Evolutionary conservation across 352 stramenopile species (phyloP).

Genomic region (Globisporangium orthogonon): DNA sequence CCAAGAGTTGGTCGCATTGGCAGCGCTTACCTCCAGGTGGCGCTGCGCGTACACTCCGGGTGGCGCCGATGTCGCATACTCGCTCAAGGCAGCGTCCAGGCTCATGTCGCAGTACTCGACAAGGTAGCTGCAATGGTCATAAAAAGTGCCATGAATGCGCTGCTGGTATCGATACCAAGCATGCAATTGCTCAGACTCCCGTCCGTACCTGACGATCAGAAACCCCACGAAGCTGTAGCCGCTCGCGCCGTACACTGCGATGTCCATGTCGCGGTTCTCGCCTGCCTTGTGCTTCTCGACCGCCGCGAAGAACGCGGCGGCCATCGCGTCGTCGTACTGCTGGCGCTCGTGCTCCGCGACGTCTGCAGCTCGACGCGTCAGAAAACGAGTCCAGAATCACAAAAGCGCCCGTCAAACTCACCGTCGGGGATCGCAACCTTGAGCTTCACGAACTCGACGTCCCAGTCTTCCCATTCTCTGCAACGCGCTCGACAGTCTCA

Average conservation of each 20-base stretch:
- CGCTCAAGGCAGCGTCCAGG: slow-evolving; percentile 57
- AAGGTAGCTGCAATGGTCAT: slow-evolving; percentile 41
- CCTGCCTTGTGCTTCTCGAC: slow-evolving; percentile 49
- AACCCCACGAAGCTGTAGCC: slow-evolving; percentile 77
- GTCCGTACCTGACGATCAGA: slow-evolving; percentile 57
- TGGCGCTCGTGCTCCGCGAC: slow-evolving; percentile 26
- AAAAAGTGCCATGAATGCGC: not conserved
- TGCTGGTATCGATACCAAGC: not conserved
- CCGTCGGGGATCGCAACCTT: slow-evolving; percentile 28
- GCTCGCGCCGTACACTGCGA: slow-evolving; percentile 54
- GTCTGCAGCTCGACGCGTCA: slow-evolving; percentile 8
- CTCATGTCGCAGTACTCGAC: slow-evolving; percentile 58
- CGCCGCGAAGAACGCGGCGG: slow-evolving; percentile 47
- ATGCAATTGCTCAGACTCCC: not conserved
- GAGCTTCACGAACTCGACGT: slow-evolving; percentile 80
- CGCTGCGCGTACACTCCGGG: slow-evolving; percentile 61
- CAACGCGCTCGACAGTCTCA: not conserved
- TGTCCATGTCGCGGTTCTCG: slow-evolving; percentile 69
- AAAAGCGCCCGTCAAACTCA: slow-evolving; percentile 4
- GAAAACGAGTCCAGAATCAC: not conserved
- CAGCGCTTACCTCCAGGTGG: slow-evolving; percentile 53
- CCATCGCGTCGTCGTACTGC: slow-evolving; percentile 44
- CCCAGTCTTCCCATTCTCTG: slow-evolving; percentile 87
- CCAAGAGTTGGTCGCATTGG: too few relatives aligned
- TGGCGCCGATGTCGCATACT: slow-evolving; percentile 43